These are phyloP conservation scores for Prunus mongolica DNA, from an alignment of 306 rosid genomes.

Conservation along the genomic window DNA sequence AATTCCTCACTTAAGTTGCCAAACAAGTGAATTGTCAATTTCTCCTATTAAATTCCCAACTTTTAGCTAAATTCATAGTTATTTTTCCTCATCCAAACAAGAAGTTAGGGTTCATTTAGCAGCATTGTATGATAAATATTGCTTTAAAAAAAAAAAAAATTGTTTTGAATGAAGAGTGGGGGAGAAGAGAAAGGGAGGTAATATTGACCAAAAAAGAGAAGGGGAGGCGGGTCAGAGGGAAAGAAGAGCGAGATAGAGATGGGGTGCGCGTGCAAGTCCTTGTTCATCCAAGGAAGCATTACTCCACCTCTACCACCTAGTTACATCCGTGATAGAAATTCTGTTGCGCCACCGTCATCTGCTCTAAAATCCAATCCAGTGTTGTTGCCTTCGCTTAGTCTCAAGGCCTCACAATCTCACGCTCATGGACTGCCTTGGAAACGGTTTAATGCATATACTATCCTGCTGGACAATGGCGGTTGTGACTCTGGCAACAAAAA, in stretches of 20 bases:
- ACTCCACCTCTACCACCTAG: not conserved
- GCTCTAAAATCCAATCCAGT: not conserved
- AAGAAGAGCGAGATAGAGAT: not conserved
- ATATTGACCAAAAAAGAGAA: not conserved
- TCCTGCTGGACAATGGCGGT: constrained; percentile 12
- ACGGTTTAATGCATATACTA: constrained; percentile 6
- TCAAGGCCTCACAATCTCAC: constrained; percentile 5
- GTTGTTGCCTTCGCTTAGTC: not conserved
- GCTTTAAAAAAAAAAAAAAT: no score
- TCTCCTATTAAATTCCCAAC: no score
- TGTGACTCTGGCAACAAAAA: constrained; percentile 6
- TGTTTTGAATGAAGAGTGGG: no score
- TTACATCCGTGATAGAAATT: not conserved
- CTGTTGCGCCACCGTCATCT: not conserved
- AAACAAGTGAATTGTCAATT: no score
- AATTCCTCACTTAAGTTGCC: no score
- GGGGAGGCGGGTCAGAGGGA: not conserved
- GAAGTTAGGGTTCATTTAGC: no score
- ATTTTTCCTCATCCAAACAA: no score
- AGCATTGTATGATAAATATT: no score
- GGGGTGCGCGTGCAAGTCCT: constrained; percentile 14
- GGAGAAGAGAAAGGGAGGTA: no score
- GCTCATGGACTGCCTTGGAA: constrained; percentile 1
- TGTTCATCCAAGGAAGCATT: not conserved
- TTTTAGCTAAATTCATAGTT: no score